Evolutionary conservation across 495 filamentous ascomycete species (phyloP), one percentile per base, ranked within the genome.

Genomic region (Parathielavia hyrcaniae): DNA sequence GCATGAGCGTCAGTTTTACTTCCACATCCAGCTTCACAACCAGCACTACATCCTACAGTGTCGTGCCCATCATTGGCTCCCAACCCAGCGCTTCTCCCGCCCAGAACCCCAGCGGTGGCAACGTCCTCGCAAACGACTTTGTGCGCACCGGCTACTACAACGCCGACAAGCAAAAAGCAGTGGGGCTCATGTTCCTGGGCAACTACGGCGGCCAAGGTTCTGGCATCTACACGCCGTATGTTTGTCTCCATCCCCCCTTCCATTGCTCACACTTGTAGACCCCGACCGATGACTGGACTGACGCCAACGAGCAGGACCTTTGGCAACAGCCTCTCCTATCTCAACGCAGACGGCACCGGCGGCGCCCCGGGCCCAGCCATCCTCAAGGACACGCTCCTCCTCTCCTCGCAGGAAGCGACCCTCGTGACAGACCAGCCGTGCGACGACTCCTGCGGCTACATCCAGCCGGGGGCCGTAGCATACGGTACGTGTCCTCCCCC

Each of bases 121-220:
- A 1, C 23, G 4, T 1, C 0, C 4, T 1, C 50, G 39, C 34
- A 58, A 62, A 22, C 59, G 17, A 58, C 30, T 75, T 68, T 48
- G 50, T 67, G 22, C 71, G 80, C 44, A 67, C 69, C 30, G 83
- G 73, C 16, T 88, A 82, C 70, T 89, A 85, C 66, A 66, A 79
- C 62, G 73, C 85, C 4, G 67, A 62, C 1, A 55, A 67, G 4
- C 75, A 77, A 30, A 69, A 64, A 23, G 67, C 76, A 2, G 69
- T 83, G 1, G 85, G 84, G 7, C 61, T 90, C 3, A 77, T 76
- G 22, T 90, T 90, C 72, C 71, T 90, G 22, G 85, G 81, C 57
- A 83, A 87, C 68, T 67, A 74, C 43, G 86, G 85, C 59, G 81
- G 81, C 45, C 65, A 74, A 5, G 71, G 78, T 1, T 87, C 85